phyloP scores from a whole-genome alignment of 768 basidiomycete genomes.

The Russula ochroleuca region DNA sequence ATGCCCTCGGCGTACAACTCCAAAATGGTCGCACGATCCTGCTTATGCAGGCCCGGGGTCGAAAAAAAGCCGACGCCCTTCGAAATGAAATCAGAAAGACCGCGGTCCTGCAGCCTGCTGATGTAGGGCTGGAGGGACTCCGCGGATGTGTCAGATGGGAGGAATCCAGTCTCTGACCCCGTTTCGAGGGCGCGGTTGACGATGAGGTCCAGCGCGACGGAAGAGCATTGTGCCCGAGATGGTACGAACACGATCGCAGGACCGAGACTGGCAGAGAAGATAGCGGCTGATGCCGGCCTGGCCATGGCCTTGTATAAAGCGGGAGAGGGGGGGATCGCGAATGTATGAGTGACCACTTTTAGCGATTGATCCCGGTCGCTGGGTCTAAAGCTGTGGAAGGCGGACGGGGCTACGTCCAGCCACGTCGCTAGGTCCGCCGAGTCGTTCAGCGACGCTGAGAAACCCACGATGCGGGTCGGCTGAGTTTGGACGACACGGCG shows the following conservation, averaged over 20 bases:
- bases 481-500: conserved; percentile 57
- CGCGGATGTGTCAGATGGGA: conserved; percentile 46
- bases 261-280: conserved; percentile 46
- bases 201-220: conserved; percentile 77
- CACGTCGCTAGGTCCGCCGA: conserved; percentile 76
- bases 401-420: conserved; percentile 64
- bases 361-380: conserved; percentile 80
- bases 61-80: conserved; percentile 83
- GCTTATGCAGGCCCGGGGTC: conserved; percentile 61
- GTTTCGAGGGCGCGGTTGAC: conserved; percentile 80
- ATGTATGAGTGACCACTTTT: conserved; percentile 61
- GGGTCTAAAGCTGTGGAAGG: conserved; percentile 74
- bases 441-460: conserved; percentile 77
- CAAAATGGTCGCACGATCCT: conserved; percentile 69
- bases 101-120: conserved; percentile 53
- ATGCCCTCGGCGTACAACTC: conserved; percentile 79
- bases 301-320: conserved; percentile 89
- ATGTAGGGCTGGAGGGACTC: conserved; percentile 59
- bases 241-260: conserved; percentile 83
- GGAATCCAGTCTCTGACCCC: conserved; percentile 63
- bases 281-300: conserved; percentile 80
- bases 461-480: conserved; percentile 69
- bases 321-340: conserved; percentile 81
- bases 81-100: conserved; percentile 65
- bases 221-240: conserved; percentile 68